Conservation (phyloP, 805 yeast genomes). For the Suhomyces faveliae region DNA sequence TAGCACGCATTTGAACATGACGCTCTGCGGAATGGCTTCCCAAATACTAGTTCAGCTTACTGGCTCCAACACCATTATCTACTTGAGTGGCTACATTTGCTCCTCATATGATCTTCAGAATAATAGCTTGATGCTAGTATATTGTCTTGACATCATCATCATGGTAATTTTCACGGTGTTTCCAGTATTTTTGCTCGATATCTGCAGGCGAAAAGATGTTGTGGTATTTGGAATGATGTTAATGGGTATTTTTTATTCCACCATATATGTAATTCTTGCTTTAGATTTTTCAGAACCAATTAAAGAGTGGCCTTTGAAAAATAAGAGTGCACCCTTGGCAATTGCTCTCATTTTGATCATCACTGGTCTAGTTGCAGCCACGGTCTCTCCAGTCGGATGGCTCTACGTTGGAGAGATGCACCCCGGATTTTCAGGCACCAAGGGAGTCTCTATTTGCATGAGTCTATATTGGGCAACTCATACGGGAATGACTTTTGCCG, state of each 20-base stretch:
- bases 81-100: slow-evolving; percentile 46
- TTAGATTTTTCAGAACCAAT: neutral
- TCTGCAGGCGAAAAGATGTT: slow-evolving; percentile 46
- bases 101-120: slow-evolving; percentile 46
- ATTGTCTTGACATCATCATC: slow-evolving; percentile 38
- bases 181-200: slow-evolving; percentile 45
- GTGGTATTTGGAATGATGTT: slow-evolving; percentile 43
- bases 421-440: slow-evolving; percentile 43
- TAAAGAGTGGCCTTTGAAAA: neutral
- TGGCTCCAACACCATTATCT: slow-evolving; percentile 44
- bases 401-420: slow-evolving; percentile 51
- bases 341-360: slow-evolving; percentile 45
- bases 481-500: slow-evolving; percentile 34
- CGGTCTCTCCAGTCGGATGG: slow-evolving; percentile 49
- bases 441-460: slow-evolving; percentile 48
- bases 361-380: slow-evolving; percentile 46
- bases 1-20: slow-evolving; percentile 30
- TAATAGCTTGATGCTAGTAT: slow-evolving; percentile 27
- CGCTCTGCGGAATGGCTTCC: slow-evolving; percentile 34
- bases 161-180: slow-evolving; percentile 41
- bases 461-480: slow-evolving; percentile 45
- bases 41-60: slow-evolving; percentile 47
- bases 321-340: slow-evolving; percentile 38
- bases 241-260: slow-evolving; percentile 33
- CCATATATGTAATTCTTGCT: slow-evolving; percentile 30